Evolutionary conservation across 2,329 filamentous ascomycete genomes (phyloP).

Genomic region (Colletotrichum orbiculare): DNA sequence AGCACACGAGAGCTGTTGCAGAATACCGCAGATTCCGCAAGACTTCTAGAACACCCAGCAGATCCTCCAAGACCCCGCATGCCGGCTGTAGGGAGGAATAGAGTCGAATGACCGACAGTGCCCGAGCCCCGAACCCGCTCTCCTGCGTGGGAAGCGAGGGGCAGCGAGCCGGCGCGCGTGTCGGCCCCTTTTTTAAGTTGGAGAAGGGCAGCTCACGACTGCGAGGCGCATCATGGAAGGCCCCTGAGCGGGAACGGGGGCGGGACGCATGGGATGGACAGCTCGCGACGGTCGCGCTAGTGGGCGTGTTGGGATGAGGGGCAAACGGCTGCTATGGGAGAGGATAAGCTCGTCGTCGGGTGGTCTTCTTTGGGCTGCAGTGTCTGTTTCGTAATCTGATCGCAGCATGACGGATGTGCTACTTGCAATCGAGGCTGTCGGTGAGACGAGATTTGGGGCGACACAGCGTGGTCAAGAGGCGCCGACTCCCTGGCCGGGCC

Average conservation of each 20-base stretch:
- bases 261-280: slow-evolving; percentile 33
- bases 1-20: slow-evolving; percentile 22
- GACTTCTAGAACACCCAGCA: slow-evolving; percentile 33
- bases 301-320: slow-evolving; percentile 26
- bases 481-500: slow-evolving; percentile 21
- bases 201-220: slow-evolving; percentile 2
- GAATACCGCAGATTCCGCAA: slow-evolving; percentile 27
- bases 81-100: slow-evolving; percentile 28
- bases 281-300: slow-evolving; percentile 30
- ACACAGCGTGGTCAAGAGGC: background rate
- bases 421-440: slow-evolving; percentile 20
- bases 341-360: background rate
- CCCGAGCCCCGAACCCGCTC: slow-evolving; percentile 19
- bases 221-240: slow-evolving; percentile 31
- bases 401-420: slow-evolving; percentile 9
- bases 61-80: slow-evolving; percentile 26
- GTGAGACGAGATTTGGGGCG: slow-evolving; percentile 23
- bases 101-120: slow-evolving; percentile 21
- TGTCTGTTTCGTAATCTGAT: slow-evolving; percentile 5
- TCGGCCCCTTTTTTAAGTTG: slow-evolving; percentile 23
- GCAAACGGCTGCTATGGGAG: background rate
- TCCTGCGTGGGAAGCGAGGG: background rate
- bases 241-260: slow-evolving; percentile 32
- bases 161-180: slow-evolving; percentile 21
- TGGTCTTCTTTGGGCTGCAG: background rate